Evolutionary conservation across 768 basidiomycete genomes (phyloP), one percentile per base, ranked within the genome.

Genomic region (Hysterangium stoloniferum): DNA sequence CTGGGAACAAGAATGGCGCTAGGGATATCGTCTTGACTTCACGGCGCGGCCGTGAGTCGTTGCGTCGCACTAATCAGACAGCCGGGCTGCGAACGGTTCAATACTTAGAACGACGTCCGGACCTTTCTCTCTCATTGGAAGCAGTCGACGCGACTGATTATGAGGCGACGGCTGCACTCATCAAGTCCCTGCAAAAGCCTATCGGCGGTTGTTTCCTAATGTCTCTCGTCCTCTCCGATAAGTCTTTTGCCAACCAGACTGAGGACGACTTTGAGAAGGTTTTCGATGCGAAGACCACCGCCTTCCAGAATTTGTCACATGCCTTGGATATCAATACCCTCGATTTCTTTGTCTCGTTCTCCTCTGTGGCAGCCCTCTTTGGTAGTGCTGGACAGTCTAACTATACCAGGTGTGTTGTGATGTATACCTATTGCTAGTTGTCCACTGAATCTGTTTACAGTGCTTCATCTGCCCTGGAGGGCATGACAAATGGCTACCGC

Each of bases 381-480:
- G 71, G 71, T 11, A 62, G 55, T 43, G 56, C 58, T 15, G 71
- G 70, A 2, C 71, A 72, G 54, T 63, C 68, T 0, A 72, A 70
- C 47, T 71, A 71, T 54, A 61, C 65, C 6, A 59, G 60, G 66
- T 69, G 37, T 53, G 42, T 40, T 55, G 48, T 31, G 6, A n/a
- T 20, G 7, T 20, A 11, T 8, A 11, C 38, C 38, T 20, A 13
- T 29, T 25, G 17, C 36, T 36, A 6, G 13, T 33, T 1, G 45
- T 20, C 12, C 27, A 2, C 20, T 9, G 27, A 11, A 15, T 33
- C n/a, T 13, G 40, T 31, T 37, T 11, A n/a, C 41, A 69, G 67
- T 48, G 68, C 66, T 4, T 67, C 67, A 42, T 62, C 68, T 0
- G 58, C 56, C 22, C 35, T 71, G 2, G 66, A 67, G 15, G 61